A percentile compares a stretch with the other conserved stretches of the same genome.
These are phyloP conservation scores for Erysimum pusillum DNA, from an alignment of 441 rosid genomes.

Conservation along the genomic window DNA sequence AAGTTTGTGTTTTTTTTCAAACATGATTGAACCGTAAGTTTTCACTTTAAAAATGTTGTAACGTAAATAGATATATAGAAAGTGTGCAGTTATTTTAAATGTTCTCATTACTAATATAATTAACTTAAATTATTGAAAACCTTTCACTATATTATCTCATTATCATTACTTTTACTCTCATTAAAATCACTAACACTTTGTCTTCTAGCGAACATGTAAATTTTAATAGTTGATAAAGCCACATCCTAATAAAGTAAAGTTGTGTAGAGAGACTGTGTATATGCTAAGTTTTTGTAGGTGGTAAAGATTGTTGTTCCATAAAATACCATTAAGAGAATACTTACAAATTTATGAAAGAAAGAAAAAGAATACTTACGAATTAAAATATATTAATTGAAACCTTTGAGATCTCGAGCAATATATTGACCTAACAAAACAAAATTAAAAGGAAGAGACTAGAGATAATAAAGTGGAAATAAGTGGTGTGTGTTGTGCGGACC, in stretches of 20 bases:
- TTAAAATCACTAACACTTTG: background rate
- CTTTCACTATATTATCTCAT: background rate
- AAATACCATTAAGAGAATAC: constrained; percentile 9
- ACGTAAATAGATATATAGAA: background rate
- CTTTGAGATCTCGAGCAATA: constrained; percentile 19
- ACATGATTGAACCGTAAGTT: background rate
- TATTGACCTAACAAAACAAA: constrained; percentile 38
- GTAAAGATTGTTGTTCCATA: constrained; percentile 8
- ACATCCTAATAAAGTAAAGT: too few relatives aligned
- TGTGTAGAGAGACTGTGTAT: background rate
- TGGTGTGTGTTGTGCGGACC: constrained; percentile 42
- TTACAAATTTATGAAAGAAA: background rate
- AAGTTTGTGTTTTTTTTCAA: background rate
- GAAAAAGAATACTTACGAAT: background rate
- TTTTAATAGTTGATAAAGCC: too few relatives aligned
- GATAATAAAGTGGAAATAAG: constrained; percentile 34
- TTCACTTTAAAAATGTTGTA: background rate
- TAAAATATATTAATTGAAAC: constrained; percentile 1
- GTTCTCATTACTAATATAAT: background rate
- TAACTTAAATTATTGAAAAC: too few relatives aligned
- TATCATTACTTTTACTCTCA: background rate
- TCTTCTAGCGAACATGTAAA: too few relatives aligned
- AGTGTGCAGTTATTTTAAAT: background rate
- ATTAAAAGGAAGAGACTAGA: background rate
- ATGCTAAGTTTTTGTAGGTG: background rate